A percentile compares a stretch with the other conserved stretches of the same genome.
These are phyloP conservation scores for Tricholoma terreum DNA, from an alignment of 768 basidiomycete genomes.

Conservation along the genomic window DNA sequence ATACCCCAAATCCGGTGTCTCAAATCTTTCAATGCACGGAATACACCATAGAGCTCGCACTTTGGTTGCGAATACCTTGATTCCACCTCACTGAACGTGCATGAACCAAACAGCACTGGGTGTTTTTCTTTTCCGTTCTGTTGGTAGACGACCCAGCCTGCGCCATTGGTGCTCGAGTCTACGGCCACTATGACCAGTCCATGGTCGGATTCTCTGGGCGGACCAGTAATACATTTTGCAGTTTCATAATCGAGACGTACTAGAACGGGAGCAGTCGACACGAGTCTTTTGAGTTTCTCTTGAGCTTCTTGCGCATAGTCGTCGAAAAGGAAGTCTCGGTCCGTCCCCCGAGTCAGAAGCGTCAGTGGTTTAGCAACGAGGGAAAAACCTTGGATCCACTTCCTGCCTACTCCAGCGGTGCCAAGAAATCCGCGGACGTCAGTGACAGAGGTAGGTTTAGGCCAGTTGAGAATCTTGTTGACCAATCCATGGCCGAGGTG, in stretches of 20 bases:
- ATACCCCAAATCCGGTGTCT: too few species aligned
- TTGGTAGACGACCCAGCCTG: constrained; percentile 36
- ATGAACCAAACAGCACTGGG: constrained; percentile 28
- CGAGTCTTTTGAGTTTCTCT: constrained; percentile 19
- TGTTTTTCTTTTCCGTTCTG: constrained; percentile 13
- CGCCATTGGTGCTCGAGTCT: constrained; percentile 28
- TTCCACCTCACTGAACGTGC: constrained; percentile 29
- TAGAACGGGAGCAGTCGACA: constrained; percentile 25
- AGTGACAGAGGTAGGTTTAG: too few species aligned
- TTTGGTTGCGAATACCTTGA: too few species aligned
- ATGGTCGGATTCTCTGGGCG: constrained; percentile 13
- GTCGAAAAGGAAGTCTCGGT: too few species aligned
- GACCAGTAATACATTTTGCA: too few species aligned
- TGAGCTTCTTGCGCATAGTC: too few species aligned
- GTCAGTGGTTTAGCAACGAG: too few species aligned
- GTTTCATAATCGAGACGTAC: constrained; percentile 32
- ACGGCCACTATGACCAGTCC: constrained; percentile 30
- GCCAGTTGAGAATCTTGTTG: too few species aligned
- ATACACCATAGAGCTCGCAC: constrained; percentile 36
- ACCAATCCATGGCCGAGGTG: too few species aligned
- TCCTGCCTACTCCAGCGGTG: constrained; percentile 16
- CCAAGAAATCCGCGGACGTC: constrained; percentile 25
- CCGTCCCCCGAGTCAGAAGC: too few species aligned
- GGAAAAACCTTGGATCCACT: too few species aligned
- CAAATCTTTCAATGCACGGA: constrained; percentile 26